Base-by-base conservation (phyloP, 306 rosid species). In the Sechiopsis laciniata region DNA sequence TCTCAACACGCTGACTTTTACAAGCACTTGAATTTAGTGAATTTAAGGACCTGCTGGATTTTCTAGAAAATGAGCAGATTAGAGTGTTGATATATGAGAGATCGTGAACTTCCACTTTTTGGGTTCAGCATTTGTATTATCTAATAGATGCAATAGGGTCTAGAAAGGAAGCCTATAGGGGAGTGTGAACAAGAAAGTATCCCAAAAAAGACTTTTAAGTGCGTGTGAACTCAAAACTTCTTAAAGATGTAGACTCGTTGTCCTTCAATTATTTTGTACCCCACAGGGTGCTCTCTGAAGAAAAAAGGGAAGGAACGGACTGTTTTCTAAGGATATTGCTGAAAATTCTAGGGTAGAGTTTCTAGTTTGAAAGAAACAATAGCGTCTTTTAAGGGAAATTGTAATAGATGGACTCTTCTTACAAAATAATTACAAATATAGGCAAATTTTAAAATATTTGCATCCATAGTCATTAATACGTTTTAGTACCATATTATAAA, bases 101-200 rank as follows among this genome's bases (percentile, higher is more conserved):
- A 15, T 8, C 17, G 24, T 63, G 51, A 14, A 63, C 7, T 35
- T 8, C 10, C 15, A 19, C 15, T 8, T n/a, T n/a, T 63, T 63
- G 8, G 70, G 51, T 10, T n/a, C 13, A 63, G 3, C 51, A 35
- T 35, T 17, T 64, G 16, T 64, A 8, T 32, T 35, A 35, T 64
- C 70, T 16, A 64, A 64, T 64, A 52, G 50, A 64, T 16, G 51
- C 70, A 37, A 40, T 37, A 10, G 51, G 51, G 21, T 37, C 70
- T 35, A 8, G 70, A 17, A 37, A 64, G 7, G 46, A 35, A 14
- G 51, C 37, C 26, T 64, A n/a, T 10, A 37, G 19, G 22, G 14
- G 15, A 61, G 13, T 26, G 69, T 35, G 7, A 35, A 8, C 2
- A 35, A 48, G 51, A 63, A 62, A 63, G 8, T 63, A 35, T 63